phyloP scores from a whole-genome alignment of 176 grass and related monocot genomes.

The Hsuehochloa calcarea region DNA sequence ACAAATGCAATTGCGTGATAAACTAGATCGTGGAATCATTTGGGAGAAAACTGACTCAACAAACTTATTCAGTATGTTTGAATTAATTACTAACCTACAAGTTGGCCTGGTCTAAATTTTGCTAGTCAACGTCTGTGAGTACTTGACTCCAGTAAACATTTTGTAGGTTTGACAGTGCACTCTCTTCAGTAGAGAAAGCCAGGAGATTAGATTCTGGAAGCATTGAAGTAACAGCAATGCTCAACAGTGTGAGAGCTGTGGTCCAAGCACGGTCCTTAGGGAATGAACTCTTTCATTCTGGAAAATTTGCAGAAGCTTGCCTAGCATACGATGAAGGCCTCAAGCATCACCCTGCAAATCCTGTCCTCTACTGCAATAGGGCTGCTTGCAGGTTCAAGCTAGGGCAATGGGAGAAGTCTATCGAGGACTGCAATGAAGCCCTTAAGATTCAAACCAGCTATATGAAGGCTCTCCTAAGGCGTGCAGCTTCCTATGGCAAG shows the following conservation, averaged over 20 bases:
- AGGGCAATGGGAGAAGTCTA: conserved; percentile 81
- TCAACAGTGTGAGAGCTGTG: conserved; percentile 65
- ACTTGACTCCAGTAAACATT: conserved; percentile 29
- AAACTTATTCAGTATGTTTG: not conserved
- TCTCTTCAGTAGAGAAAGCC: conserved; percentile 66
- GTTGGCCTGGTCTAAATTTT: not conserved
- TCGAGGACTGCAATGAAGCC: conserved; percentile 93
- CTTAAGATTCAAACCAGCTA: conserved; percentile 84
- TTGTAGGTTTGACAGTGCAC: conserved; percentile 79
- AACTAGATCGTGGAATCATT: not conserved
- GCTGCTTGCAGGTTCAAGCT: conserved; percentile 91
- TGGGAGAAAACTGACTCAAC: not conserved
- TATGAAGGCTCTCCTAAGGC: conserved; percentile 86
- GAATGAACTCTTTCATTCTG: conserved; percentile 86
- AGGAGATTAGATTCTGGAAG: conserved; percentile 64
- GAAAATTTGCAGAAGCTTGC: conserved; percentile 68
- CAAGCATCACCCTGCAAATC: conserved; percentile 69
- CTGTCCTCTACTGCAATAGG: conserved; percentile 90
- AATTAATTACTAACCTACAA: not conserved
- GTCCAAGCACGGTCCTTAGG: conserved; percentile 66
- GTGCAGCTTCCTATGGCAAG: conserved; percentile 82
- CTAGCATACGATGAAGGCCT: conserved; percentile 86
- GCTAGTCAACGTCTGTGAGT: not conserved
- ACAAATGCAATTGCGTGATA: not conserved
- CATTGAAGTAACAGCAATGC: conserved; percentile 50